Evolutionary conservation across 371 early-diverging fungal species (phyloP).

Genomic region (Mortierella sp.): DNA sequence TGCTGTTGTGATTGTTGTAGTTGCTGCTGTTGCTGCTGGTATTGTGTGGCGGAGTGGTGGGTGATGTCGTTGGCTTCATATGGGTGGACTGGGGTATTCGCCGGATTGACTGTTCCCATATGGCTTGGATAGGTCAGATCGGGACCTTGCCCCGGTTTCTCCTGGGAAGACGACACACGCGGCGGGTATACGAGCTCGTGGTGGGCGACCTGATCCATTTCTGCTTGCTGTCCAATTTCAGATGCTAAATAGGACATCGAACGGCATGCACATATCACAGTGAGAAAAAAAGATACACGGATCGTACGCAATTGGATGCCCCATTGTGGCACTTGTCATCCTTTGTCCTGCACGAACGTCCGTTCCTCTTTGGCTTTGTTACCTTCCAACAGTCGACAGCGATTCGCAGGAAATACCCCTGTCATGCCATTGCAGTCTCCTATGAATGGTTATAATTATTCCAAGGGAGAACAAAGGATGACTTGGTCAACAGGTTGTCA

Average conservation of each 20-base stretch:
- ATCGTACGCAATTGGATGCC: not conserved
- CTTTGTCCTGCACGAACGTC: not conserved
- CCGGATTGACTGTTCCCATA: not conserved
- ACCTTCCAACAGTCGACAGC: constrained; percentile 45
- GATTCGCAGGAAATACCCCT: constrained; percentile 54
- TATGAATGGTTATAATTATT: not conserved
- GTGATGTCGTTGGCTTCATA: not conserved
- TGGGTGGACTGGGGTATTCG: not conserved
- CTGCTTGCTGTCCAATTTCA: constrained; percentile 3
- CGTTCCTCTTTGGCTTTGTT: not conserved
- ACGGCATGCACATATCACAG: not conserved
- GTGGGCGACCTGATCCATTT: constrained; percentile 1
- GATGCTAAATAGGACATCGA: not conserved
- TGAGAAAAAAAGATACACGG: not conserved
- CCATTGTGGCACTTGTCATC: too few relatives aligned
- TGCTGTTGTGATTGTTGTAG: too few relatives aligned
- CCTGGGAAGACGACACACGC: not conserved
- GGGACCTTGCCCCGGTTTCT: constrained; percentile 2
- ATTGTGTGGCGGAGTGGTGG: not conserved
- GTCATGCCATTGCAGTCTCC: constrained; percentile 46
- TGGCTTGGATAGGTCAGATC: not conserved
- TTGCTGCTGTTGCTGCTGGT: not conserved
- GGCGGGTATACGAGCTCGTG: not conserved
- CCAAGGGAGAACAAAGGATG: not conserved
- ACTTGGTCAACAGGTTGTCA: constrained; percentile 12